A percentile compares a stretch with the other conserved stretches of the same genome.
These are phyloP conservation scores for Codiaeum variegatum DNA, from an alignment of 441 rosid species.

Conservation along the genomic window DNA sequence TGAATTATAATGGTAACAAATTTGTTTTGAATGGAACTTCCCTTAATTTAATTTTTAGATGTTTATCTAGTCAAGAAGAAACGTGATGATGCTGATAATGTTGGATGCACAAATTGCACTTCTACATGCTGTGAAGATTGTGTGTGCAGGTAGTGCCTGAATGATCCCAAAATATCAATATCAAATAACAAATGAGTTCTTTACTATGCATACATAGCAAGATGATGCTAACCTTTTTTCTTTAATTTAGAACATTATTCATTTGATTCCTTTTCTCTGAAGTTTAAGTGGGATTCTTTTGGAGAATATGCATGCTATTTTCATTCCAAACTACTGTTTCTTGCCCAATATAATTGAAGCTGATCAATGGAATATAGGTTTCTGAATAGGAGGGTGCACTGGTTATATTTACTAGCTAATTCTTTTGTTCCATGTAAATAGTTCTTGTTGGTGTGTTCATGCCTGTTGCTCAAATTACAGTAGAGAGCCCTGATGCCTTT, in stretches of 20 bases:
- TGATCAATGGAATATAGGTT: background rate
- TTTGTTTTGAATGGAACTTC: background rate
- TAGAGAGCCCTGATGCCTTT: background rate
- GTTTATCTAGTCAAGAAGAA: slow-evolving; percentile 81
- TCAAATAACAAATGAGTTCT: background rate
- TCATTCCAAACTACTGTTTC: background rate
- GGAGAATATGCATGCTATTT: background rate
- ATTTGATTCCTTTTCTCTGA: background rate
- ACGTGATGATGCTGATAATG: slow-evolving; percentile 57
- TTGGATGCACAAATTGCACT: slow-evolving; percentile 83
- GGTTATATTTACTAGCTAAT: background rate
- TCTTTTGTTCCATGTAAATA: background rate
- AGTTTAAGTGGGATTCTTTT: background rate
- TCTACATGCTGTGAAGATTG: slow-evolving; percentile 71
- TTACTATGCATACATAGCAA: background rate
- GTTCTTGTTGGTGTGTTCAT: background rate
- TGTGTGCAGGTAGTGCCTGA: slow-evolving; percentile 68
- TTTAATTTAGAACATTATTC: background rate
- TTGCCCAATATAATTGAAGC: background rate
- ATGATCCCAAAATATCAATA: slow-evolving; percentile 15
- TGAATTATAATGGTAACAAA: background rate
- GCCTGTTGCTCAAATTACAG: slow-evolving; percentile 1
- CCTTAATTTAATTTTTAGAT: slow-evolving; percentile 64
- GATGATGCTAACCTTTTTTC: background rate
- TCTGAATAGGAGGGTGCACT: background rate